Conservation (phyloP, 129 eudicot genomes). For the Solidago caesia region DNA sequence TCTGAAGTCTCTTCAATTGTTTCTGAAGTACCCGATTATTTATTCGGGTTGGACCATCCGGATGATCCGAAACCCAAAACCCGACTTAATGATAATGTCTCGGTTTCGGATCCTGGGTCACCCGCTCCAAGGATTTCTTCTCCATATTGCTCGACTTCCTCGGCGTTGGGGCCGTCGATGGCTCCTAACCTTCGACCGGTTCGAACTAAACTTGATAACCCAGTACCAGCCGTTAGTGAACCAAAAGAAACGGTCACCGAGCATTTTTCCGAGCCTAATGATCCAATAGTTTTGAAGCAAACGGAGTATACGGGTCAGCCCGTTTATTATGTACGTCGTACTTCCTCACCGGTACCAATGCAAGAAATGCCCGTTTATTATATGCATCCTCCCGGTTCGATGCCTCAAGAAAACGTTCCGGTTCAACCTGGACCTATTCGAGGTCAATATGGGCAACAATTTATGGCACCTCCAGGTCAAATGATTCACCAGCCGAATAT, state of each 20-base stretch:
- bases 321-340: conserved; percentile 42
- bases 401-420: conserved; percentile 40
- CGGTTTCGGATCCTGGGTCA: conserved; percentile 72
- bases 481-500: conserved; percentile 47
- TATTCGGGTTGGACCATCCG: conserved; percentile 75
- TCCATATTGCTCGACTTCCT: conserved; percentile 68
- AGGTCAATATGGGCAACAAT: conserved; percentile 55
- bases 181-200: conserved; percentile 65
- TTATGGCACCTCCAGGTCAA: conserved; percentile 51
- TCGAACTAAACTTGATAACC: conserved; percentile 46
- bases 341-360: conserved; percentile 39
- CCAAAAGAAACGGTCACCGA: conserved; percentile 37
- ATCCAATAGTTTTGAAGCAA: conserved; percentile 36
- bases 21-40: conserved; percentile 85
- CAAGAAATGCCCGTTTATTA: conserved; percentile 63
- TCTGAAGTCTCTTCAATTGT: conserved; percentile 84
- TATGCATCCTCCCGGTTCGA: conserved; percentile 46
- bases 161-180: conserved; percentile 43
- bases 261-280: conserved; percentile 25
- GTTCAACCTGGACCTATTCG: conserved; percentile 43
- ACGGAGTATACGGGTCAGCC: conserved; percentile 47
- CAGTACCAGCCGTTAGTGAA: conserved; percentile 34
- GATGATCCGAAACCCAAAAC: conserved; percentile 52
- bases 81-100: conserved; percentile 39
- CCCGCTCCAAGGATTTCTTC: conserved; percentile 59